Evolutionary conservation across 805 yeast species (phyloP).

Genomic region (Sugiyamaella boreocaroliniensis): DNA sequence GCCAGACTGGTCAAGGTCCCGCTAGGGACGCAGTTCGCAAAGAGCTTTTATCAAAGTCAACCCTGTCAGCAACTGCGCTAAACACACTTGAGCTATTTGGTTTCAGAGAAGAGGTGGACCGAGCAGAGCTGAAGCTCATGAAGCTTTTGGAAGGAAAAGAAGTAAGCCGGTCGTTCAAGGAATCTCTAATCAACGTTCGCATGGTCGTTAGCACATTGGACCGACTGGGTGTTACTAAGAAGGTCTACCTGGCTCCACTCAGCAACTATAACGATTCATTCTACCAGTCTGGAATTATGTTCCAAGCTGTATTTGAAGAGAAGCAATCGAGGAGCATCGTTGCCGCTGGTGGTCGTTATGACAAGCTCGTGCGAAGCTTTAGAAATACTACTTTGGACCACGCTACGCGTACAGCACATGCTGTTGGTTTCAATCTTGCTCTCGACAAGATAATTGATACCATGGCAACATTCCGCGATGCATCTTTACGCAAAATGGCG

Average conservation of each 20-base stretch:
- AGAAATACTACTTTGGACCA: conserved; percentile 46
- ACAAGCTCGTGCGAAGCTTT: conserved; percentile 57
- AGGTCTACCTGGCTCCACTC: conserved; percentile 67
- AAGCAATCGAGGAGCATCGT: conserved; percentile 36
- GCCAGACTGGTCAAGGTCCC: conserved; percentile 67
- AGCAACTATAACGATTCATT: conserved; percentile 76
- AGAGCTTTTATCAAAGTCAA: conserved; percentile 56
- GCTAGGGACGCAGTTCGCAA: conserved; percentile 52
- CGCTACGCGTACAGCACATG: conserved; percentile 38
- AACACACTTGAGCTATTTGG: conserved; percentile 79
- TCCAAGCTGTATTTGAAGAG: conserved; percentile 71
- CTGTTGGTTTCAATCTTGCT: conserved; percentile 83
- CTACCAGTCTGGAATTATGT: conserved; percentile 79
- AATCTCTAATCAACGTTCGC: conserved; percentile 53
- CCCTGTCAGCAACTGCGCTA: conserved; percentile 72
- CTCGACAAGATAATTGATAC: conserved; percentile 56
- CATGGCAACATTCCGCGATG: conserved; percentile 33
- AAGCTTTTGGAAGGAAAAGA: conserved; percentile 73
- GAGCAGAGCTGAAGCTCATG: conserved; percentile 54
- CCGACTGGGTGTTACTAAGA: conserved; percentile 52
- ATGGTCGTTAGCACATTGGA: conserved; percentile 50
- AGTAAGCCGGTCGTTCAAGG: conserved; percentile 47
- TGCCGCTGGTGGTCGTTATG: conserved; percentile 95
- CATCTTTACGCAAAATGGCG: conserved; percentile 12
- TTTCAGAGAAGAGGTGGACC: conserved; percentile 60